Percentiles rank a stretch among this genome's conserved stretches.
Conservation (phyloP, 148 eudicot genomes). For the Rhododendron simsii region DNA sequence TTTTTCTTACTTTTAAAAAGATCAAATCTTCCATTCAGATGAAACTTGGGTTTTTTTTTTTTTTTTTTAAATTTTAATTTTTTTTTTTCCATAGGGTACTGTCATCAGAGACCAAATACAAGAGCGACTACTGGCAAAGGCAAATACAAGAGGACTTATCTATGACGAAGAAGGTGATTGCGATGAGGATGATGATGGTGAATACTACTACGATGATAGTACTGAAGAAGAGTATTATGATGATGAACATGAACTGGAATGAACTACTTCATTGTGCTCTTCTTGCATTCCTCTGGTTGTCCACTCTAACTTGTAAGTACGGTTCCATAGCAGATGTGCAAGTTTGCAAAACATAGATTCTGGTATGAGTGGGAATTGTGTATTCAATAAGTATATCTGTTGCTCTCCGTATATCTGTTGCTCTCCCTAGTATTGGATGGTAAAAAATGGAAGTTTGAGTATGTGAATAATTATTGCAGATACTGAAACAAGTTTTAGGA, state of each 20-base stretch:
- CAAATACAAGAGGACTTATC: slow-evolving; percentile 30
- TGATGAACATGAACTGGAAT: slow-evolving; percentile 18
- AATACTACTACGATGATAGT: slow-evolving; percentile 34
- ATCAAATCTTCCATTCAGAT: not conserved
- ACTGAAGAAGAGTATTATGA: slow-evolving; percentile 34
- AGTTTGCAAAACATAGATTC: not conserved
- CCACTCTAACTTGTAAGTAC: not conserved
- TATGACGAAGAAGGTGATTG: slow-evolving; percentile 26
- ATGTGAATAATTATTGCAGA: not conserved
- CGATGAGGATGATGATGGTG: slow-evolving; percentile 25
- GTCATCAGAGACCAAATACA: slow-evolving; percentile 69
- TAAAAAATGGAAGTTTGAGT: not conserved
- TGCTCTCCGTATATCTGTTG: not conserved
- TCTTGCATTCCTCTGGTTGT: not conserved
- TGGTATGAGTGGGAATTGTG: not conserved
- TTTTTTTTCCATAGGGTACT: slow-evolving; percentile 43
- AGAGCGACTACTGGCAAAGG: slow-evolving; percentile 36
- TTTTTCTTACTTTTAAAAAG: not conserved
- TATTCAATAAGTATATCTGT: not conserved
- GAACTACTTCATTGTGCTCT: not conserved
- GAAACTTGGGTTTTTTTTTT: not conserved
- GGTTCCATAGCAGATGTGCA: not conserved
- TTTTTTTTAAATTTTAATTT: not conserved
- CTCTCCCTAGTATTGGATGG: not conserved
- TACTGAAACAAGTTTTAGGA: not conserved